These are phyloP conservation scores for Leccinum barrowsii DNA, from an alignment of 768 basidiomycete species.

Conservation along the genomic window DNA sequence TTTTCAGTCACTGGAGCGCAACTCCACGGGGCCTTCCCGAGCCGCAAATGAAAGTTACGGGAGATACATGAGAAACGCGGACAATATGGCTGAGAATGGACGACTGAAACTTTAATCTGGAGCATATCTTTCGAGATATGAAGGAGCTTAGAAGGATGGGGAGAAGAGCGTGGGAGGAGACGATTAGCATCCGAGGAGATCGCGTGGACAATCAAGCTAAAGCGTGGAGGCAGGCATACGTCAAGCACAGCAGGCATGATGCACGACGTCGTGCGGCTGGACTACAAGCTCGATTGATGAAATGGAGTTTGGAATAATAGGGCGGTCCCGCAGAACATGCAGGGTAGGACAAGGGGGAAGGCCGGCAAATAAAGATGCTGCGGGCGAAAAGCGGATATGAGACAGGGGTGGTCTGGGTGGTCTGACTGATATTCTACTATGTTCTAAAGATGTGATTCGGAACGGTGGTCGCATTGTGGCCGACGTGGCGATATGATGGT, in stretches of 20 bases:
- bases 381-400: slow-evolving; percentile 7
- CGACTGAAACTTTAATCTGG: slow-evolving; percentile 15
- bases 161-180: slow-evolving; percentile 2
- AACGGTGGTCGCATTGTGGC: not conserved
- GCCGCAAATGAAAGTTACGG: slow-evolving; percentile 7
- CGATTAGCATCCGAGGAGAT: slow-evolving; percentile 25
- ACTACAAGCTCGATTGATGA: not conserved
- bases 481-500: not conserved
- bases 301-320: slow-evolving; percentile 5
- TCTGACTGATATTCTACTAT: not conserved
- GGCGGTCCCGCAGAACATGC: slow-evolving; percentile 20
- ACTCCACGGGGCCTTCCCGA: not conserved
- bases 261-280: not conserved
- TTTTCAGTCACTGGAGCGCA: not conserved
- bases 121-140: slow-evolving; percentile 18
- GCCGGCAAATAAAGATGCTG: slow-evolving; percentile 12
- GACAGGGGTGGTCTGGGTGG: not conserved
- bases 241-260: slow-evolving; percentile 14
- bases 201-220: not conserved
- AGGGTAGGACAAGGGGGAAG: slow-evolving; percentile 1
- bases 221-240: slow-evolving; percentile 10
- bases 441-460: not conserved
- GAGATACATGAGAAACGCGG: slow-evolving; percentile 9
- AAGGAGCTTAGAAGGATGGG: not conserved
- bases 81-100: slow-evolving; percentile 5